Conservation (phyloP, 176 grass and related monocot genomes). For the Avena sativa region DNA sequence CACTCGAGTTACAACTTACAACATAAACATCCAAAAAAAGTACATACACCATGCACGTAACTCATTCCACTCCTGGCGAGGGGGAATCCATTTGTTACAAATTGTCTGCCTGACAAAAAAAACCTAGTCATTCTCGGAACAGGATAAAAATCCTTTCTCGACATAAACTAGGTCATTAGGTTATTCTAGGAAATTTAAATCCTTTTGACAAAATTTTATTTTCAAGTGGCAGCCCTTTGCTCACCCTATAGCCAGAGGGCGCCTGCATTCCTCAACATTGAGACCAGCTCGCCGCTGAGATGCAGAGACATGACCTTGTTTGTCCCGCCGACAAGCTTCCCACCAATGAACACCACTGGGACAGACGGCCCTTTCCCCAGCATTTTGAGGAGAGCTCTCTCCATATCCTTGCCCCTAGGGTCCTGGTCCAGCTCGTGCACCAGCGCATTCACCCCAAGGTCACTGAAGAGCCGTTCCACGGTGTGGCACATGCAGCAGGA, state of each 20-base stretch:
- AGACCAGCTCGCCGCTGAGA: constrained; percentile 52
- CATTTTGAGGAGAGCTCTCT: constrained; percentile 55
- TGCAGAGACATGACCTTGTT: constrained; percentile 67
- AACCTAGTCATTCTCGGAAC: not conserved
- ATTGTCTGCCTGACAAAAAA: not conserved
- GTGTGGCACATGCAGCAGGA: constrained; percentile 88
- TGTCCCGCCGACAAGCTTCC: constrained; percentile 59
- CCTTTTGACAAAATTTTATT: constrained; percentile 1
- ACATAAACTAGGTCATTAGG: not conserved
- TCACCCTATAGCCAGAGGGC: constrained; percentile 55
- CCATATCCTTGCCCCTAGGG: constrained; percentile 63
- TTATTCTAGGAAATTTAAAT: not conserved
- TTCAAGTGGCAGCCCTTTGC: not conserved
- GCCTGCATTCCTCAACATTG: constrained; percentile 54
- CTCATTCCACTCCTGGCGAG: not conserved
- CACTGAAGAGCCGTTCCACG: constrained; percentile 57
- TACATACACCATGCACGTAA: not conserved
- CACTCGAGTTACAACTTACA: too few relatives aligned
- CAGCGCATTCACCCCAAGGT: constrained; percentile 59
- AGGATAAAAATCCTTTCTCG: not conserved
- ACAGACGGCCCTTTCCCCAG: constrained; percentile 43
- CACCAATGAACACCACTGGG: constrained; percentile 63
- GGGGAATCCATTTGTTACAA: not conserved
- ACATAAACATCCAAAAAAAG: too few relatives aligned
- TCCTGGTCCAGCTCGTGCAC: constrained; percentile 65